These are phyloP conservation scores for Royoungia palumana DNA, from an alignment of 768 basidiomycete genomes.

Conservation along the genomic window DNA sequence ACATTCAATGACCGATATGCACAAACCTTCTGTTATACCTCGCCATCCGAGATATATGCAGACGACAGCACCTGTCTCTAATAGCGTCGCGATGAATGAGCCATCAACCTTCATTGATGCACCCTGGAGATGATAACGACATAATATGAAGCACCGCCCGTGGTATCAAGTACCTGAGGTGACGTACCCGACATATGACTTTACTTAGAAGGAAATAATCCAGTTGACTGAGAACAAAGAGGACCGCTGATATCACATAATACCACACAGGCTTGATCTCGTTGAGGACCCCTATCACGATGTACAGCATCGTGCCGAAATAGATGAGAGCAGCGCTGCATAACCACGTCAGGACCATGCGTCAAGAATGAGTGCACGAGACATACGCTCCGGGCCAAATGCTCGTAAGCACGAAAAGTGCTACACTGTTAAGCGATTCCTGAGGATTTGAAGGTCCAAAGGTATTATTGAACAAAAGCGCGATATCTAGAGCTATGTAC, in stretches of 20 bases:
- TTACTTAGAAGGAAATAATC: slow-evolving; percentile 79
- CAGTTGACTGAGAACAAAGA: slow-evolving; percentile 80
- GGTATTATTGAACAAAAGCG: slow-evolving; percentile 56
- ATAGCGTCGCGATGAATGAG: slow-evolving; percentile 78
- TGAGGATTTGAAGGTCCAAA: slow-evolving; percentile 62
- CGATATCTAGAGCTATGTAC: slow-evolving; percentile 86
- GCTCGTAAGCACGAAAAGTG: slow-evolving; percentile 77
- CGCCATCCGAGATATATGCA: slow-evolving; percentile 78
- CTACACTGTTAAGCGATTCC: slow-evolving; percentile 54
- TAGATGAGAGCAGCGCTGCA: slow-evolving; percentile 64
- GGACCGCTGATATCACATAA: slow-evolving; percentile 66
- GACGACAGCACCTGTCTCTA: slow-evolving; percentile 73
- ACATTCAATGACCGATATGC: not conserved
- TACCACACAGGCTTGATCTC: slow-evolving; percentile 80
- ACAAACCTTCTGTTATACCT: slow-evolving; percentile 83
- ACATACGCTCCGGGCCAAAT: slow-evolving; percentile 79
- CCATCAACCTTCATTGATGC: slow-evolving; percentile 75
- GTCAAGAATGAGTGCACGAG: not conserved
- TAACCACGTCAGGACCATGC: slow-evolving; percentile 2
- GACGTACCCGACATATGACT: slow-evolving; percentile 66
- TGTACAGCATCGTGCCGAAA: slow-evolving; percentile 72
- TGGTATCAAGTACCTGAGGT: not conserved
- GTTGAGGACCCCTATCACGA: slow-evolving; percentile 70
- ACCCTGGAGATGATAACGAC: slow-evolving; percentile 38
- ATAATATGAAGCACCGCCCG: slow-evolving; percentile 8